A percentile compares a stretch with the other conserved stretches of the same genome.
phyloP scores from a whole-genome alignment of 768 basidiomycete species.

The Kwoniella dejecticola region DNA sequence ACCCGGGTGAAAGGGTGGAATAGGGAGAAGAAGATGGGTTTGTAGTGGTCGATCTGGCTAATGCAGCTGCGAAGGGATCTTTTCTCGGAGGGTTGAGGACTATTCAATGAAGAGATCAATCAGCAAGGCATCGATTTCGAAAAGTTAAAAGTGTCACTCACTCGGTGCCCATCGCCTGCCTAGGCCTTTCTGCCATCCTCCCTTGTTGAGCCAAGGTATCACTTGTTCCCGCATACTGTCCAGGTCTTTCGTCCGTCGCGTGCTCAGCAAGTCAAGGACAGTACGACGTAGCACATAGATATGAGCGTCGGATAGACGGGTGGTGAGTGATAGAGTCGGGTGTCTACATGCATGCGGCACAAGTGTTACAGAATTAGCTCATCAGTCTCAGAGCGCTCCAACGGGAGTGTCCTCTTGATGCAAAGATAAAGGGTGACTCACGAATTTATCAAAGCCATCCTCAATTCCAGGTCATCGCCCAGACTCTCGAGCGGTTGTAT shows the following conservation, averaged over 20 bases:
- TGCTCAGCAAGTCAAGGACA: constrained; percentile 68
- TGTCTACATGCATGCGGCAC: no score
- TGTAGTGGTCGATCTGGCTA: constrained; percentile 38
- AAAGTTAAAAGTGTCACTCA: constrained; percentile 34
- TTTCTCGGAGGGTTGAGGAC: constrained; percentile 38
- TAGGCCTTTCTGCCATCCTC: constrained; percentile 64
- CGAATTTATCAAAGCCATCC: constrained; percentile 74
- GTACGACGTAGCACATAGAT: constrained; percentile 82
- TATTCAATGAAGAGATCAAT: constrained; percentile 7
- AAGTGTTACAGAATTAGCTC: no score
- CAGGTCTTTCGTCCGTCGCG: constrained; percentile 66
- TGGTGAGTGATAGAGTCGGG: constrained; percentile 70
- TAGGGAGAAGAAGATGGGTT: constrained; percentile 10
- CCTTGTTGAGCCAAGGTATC: constrained; percentile 86
- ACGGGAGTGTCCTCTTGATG: constrained; percentile 20
- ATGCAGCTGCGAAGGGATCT: constrained; percentile 46
- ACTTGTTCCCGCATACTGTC: constrained; percentile 88
- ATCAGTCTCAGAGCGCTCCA: no score
- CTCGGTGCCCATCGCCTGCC: constrained; percentile 48
- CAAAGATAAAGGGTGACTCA: constrained; percentile 45
- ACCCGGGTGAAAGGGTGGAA: background rate
- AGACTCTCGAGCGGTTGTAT: constrained; percentile 65
- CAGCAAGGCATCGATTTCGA: background rate
- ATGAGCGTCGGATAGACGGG: constrained; percentile 77
- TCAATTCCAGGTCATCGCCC: constrained; percentile 70